These are phyloP conservation scores for Aeschynomene evenia DNA, from an alignment of 306 rosid species.

Conservation along the genomic window DNA sequence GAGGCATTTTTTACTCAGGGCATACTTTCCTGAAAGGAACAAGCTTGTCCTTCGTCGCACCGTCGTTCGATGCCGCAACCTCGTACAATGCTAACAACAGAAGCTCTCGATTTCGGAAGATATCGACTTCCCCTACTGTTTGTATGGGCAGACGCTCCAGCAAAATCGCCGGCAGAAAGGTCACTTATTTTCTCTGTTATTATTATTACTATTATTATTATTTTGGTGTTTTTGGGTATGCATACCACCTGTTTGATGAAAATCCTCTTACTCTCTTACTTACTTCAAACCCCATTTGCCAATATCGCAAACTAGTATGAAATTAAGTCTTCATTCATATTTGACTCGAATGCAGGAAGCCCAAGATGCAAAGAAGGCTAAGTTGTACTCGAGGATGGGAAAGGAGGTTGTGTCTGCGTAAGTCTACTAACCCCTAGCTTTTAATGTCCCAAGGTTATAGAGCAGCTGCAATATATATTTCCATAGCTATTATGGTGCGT, in stretches of 20 bases:
- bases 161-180: slow-evolving; percentile 98
- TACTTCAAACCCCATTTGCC: not conserved
- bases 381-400: slow-evolving; percentile 78
- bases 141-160: slow-evolving; percentile 93
- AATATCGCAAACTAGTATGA: not conserved
- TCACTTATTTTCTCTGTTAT: not conserved
- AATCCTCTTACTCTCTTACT: not conserved
- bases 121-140: slow-evolving; percentile 62
- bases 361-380: slow-evolving; percentile 76
- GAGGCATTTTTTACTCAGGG: slow-evolving; percentile 49
- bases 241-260: slow-evolving; percentile 50
- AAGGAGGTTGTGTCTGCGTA: slow-evolving; percentile 96
- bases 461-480: not conserved
- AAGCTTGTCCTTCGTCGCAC: slow-evolving; percentile 31
- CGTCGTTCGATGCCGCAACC: slow-evolving; percentile 31
- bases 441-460: slow-evolving; percentile 3
- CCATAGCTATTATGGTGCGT: not conserved
- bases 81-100: not conserved
- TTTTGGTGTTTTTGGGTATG: slow-evolving; percentile 14
- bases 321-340: slow-evolving; percentile 11
- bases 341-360: slow-evolving; percentile 47
- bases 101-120: slow-evolving; percentile 39
- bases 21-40: slow-evolving; percentile 28
- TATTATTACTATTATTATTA: not conserved
- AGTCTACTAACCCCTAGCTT: slow-evolving; percentile 32